Evolutionary conservation across 495 filamentous ascomycete genomes (phyloP), one percentile per base, ranked within the genome.

Genomic region (Neurospora sp.): DNA sequence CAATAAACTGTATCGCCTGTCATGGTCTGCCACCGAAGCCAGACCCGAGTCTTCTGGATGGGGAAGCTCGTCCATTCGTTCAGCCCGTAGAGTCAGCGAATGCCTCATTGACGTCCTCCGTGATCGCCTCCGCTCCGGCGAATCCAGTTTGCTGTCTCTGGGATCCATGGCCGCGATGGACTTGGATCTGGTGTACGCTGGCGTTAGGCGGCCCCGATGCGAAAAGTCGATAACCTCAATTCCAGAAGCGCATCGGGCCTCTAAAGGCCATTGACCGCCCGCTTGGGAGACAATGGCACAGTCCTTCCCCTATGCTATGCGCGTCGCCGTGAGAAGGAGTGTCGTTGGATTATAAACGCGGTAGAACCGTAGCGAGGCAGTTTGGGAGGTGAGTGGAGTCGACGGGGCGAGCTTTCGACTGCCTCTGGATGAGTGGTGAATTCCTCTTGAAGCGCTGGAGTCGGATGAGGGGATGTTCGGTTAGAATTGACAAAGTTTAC

Each of bases 51-150:
- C 27, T 16, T 66, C 27, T 35, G 54, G 12, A 35, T 35, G 14
- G 3, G 12, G 31, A 66, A 66, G 16, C 14, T 66, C 54, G 54
- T 66, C 54, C 27, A 66, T 35, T 37, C 54, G 12, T 66, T 66
- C 54, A 66, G 54, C 3, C 27, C 27, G 54, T 66, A 66, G 54
- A 37, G 54, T 80, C 35, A 78, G 71, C 31, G 84, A 83, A 6
- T 76, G 74, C 75, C 82, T 82, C 16, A 71, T 75, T 54, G 83
- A 83, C 35, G 79, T 72, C 72, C 80, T 78, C 74, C 83, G 76
- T 66, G 54, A 35, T 37, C 54, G 54, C 54, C 54, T 66, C 27
- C 54, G 27, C 54, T 66, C 54, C 8, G 54, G 54, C 27, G 27
- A 18, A 66, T 80, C 80, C 71, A 80, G 73, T 27, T 81, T 80